Percentiles rank a stretch among this genome's conserved stretches.
phyloP scores from a whole-genome alignment of 306 rosid genomes.

The Vicia villosa region DNA sequence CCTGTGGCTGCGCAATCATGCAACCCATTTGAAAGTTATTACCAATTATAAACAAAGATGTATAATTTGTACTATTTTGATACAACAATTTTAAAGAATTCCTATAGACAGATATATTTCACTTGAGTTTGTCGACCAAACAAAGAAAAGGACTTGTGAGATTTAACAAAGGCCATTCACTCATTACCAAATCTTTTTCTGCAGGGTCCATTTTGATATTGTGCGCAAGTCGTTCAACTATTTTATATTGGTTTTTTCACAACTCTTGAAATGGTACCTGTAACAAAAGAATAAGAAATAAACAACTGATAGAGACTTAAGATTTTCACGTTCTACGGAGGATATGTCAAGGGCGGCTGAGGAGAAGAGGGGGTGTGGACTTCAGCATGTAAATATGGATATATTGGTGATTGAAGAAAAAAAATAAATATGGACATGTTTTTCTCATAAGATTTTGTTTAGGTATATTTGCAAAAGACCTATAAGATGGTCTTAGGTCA shows the following conservation, averaged over 20 bases:
- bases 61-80: slow-evolving; percentile 9
- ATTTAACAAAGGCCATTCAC: slow-evolving; percentile 39
- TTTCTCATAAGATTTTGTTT: too few relatives aligned
- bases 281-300: not conserved
- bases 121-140: slow-evolving; percentile 35
- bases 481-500: too few relatives aligned
- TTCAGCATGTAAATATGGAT: too few relatives aligned
- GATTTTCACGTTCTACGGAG: not conserved
- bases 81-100: slow-evolving; percentile 1
- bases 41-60: slow-evolving; percentile 7
- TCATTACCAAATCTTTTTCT: slow-evolving; percentile 33
- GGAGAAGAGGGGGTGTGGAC: not conserved
- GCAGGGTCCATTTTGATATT: slow-evolving; percentile 33
- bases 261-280: slow-evolving; percentile 9
- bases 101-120: slow-evolving; percentile 30
- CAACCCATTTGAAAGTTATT: slow-evolving; percentile 25
- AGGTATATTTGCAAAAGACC: too few relatives aligned
- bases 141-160: not conserved
- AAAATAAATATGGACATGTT: too few relatives aligned
- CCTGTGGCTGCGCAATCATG: slow-evolving; percentile 37
- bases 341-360: not conserved
- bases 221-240: slow-evolving; percentile 19
- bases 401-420: too few relatives aligned
- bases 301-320: not conserved
- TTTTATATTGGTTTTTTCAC: slow-evolving; percentile 14